These are phyloP conservation scores for Suillus hirtellus DNA, from an alignment of 768 basidiomycete genomes.

Conservation along the genomic window DNA sequence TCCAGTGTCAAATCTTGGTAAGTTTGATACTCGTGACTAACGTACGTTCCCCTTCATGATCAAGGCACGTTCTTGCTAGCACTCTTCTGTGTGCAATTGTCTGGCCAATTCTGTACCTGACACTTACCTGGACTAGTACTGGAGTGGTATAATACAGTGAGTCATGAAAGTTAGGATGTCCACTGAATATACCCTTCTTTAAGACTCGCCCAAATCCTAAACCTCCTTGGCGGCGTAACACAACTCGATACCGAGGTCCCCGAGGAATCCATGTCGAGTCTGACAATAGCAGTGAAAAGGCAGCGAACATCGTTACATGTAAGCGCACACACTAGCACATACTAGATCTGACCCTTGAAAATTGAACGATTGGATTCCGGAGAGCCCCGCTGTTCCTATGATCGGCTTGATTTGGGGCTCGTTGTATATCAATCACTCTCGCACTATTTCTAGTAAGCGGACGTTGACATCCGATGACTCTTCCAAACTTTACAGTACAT, in stretches of 20 bases:
- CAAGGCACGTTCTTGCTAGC: not conserved
- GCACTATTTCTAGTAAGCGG: not conserved
- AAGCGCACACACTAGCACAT: not conserved
- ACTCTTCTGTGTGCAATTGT: not conserved
- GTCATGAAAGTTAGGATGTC: not conserved
- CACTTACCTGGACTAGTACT: not conserved
- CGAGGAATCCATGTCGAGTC: slow-evolving; percentile 9
- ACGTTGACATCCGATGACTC: not conserved
- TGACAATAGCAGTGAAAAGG: not conserved
- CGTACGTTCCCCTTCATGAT: not conserved
- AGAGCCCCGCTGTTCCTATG: not conserved
- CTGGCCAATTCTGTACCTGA: not conserved
- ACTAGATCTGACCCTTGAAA: not conserved
- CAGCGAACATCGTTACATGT: not conserved
- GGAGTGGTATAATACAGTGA: not conserved
- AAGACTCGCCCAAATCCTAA: not conserved
- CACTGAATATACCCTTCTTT: slow-evolving; percentile 8
- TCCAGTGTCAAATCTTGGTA: not conserved
- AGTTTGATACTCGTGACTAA: slow-evolving; percentile 2
- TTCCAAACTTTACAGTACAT: not conserved
- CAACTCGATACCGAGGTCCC: slow-evolving; percentile 13
- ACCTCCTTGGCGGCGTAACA: not conserved
- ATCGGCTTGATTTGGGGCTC: not conserved
- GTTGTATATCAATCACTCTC: not conserved
- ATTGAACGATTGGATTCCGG: not conserved